Conservation (phyloP, 2,329 filamentous ascomycete species). For the Penicillium sp. region DNA sequence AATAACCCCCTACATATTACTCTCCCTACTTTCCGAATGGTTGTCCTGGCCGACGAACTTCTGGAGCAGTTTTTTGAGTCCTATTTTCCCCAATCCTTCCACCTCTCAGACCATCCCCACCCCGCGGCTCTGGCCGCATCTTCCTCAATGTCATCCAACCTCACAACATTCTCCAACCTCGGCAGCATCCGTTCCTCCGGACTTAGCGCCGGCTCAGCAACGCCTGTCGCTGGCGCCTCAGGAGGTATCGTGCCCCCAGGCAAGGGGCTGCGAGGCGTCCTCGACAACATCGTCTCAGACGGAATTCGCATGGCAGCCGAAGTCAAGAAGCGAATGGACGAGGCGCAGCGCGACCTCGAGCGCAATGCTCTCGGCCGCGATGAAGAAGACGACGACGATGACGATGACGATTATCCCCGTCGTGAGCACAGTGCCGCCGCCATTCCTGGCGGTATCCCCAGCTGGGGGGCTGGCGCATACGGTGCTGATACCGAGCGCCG, state of each 20-base stretch:
- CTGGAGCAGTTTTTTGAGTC: conserved; percentile 97
- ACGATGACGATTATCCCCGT: conserved; percentile 60
- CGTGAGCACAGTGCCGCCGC: conserved; percentile 21
- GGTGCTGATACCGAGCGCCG: conserved; percentile 60
- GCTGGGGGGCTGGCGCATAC: conserved; percentile 44
- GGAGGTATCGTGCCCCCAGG: conserved; percentile 61
- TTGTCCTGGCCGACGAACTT: conserved; percentile 91
- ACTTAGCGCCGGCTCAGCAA: conserved; percentile 36
- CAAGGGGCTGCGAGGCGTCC: conserved; percentile 81
- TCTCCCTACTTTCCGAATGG: conserved; percentile 96
- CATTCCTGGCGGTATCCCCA: conserved; percentile 36
- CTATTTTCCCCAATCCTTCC: conserved; percentile 90
- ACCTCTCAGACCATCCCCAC: conserved; percentile 66
- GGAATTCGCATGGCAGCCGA: conserved; percentile 95
- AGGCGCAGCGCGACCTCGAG: conserved; percentile 88
- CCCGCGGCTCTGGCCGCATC: conserved; percentile 45
- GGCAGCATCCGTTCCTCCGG: conserved; percentile 49
- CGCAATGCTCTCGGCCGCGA: conserved; percentile 68
- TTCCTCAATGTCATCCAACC: conserved; percentile 60
- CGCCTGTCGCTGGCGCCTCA: conserved; percentile 49
- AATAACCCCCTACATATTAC: conserved; percentile 93
- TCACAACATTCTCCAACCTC: conserved; percentile 81
- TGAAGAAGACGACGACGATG: conserved; percentile 68
- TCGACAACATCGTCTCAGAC: conserved; percentile 97
- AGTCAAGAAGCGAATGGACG: conserved; percentile 88